A percentile compares a stretch with the other conserved stretches of the same genome.
These are phyloP conservation scores for Blastomyces emzantsi DNA, from an alignment of 2,329 filamentous ascomycete species.

Conservation along the genomic window DNA sequence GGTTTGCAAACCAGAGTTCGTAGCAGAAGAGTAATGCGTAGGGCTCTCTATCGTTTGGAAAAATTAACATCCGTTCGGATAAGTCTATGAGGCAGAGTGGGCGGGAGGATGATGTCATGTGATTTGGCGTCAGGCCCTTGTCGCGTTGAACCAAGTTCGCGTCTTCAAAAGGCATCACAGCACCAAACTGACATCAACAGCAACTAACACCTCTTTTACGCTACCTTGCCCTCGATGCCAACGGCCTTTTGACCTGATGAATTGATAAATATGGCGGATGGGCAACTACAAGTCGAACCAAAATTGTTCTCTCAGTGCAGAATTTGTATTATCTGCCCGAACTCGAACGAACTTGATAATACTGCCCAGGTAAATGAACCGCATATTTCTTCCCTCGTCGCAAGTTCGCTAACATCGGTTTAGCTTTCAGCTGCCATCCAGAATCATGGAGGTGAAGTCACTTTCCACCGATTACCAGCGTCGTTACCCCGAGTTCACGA, in stretches of 20 bases:
- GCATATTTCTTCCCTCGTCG: conserved; percentile 3
- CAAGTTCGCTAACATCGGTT: conserved; percentile 11
- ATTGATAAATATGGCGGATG: conserved; percentile 21
- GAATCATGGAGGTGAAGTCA: conserved; percentile 42
- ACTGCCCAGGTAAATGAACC: conserved; percentile 33
- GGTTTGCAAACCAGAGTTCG: background rate
- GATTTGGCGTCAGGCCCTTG: conserved; percentile 1
- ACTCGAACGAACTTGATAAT: conserved; percentile 30
- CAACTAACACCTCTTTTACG: background rate
- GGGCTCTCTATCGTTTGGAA: background rate
- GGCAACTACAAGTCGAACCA: conserved; percentile 18
- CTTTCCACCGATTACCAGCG: conserved; percentile 33
- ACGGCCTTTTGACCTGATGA: background rate
- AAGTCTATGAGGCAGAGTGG: too few species aligned
- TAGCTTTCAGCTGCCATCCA: conserved; percentile 33
- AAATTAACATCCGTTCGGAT: too few species aligned
- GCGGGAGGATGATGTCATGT: background rate
- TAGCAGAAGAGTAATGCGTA: background rate
- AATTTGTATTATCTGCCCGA: conserved; percentile 39
- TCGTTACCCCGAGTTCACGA: conserved; percentile 34
- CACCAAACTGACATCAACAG: background rate
- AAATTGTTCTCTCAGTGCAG: conserved; percentile 39
- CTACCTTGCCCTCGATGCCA: background rate
- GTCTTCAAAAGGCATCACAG: background rate
- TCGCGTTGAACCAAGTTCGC: background rate